These are phyloP conservation scores for Astrothelium subdiscretum DNA, from an alignment of 495 filamentous ascomycete species.

Conservation along the genomic window DNA sequence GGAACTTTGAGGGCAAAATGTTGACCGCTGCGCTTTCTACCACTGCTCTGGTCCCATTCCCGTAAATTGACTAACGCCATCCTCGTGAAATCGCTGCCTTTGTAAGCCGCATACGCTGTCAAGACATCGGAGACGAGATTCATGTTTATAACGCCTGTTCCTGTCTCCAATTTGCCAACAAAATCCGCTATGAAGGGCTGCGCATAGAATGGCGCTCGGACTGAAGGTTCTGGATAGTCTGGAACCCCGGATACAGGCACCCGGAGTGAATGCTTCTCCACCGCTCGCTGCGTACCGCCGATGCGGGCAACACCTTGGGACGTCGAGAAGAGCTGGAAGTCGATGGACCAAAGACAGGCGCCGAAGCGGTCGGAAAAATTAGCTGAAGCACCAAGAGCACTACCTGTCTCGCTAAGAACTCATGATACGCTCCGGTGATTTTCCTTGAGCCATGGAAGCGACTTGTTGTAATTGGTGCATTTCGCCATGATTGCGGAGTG, in stretches of 20 bases:
- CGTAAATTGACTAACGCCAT: conserved; percentile 20
- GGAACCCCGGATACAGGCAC: conserved; percentile 4
- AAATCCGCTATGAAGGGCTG: conserved; percentile 13
- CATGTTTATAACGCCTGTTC: conserved; percentile 7
- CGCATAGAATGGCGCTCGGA: conserved; percentile 6
- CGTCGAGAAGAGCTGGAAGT: conserved; percentile 11
- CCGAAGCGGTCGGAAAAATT: conserved; percentile 4
- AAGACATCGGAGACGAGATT: conserved; percentile 8
- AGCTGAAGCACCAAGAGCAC: neutral
- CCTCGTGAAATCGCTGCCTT: conserved; percentile 5
- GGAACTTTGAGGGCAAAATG: neutral
- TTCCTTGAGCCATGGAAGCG: neutral
- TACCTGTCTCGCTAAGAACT: conserved; percentile 11
- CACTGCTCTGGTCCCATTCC: conserved; percentile 3
- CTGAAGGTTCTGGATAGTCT: conserved; percentile 6
- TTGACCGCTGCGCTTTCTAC: neutral
- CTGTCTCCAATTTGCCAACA: conserved; percentile 5
- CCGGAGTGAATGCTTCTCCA: conserved; percentile 6
- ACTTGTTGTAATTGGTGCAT: conserved; percentile 2
- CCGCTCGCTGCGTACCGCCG: conserved; percentile 5
- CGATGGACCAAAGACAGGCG: conserved; percentile 10
- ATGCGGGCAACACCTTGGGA: conserved; percentile 10
- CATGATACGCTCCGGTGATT: neutral
- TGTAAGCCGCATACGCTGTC: conserved; percentile 22
- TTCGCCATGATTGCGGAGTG: conserved; percentile 16